phyloP scores from a whole-genome alignment of 116 monocot genomes.

The Dioscorea cayenensis region DNA sequence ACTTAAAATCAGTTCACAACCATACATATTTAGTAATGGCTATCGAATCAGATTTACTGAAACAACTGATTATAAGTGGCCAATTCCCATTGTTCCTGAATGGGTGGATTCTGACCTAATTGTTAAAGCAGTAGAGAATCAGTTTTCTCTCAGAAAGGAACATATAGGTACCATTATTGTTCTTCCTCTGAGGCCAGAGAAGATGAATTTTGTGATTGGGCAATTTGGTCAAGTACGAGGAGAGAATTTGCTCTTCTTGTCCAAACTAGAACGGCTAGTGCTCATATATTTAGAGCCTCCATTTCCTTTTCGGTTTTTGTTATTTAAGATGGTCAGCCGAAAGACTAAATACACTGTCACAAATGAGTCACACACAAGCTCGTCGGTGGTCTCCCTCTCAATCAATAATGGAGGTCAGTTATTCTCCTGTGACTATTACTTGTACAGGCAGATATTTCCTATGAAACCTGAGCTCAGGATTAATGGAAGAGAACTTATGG shows the following conservation, averaged over 20 bases:
- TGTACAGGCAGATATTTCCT: constrained; percentile 61
- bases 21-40: constrained; percentile 57
- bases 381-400: constrained; percentile 28
- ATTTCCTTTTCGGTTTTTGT: too few species aligned
- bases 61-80: constrained; percentile 10
- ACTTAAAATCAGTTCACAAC: constrained; percentile 39
- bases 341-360: constrained; percentile 17
- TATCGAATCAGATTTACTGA: constrained; percentile 44
- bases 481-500: neutral
- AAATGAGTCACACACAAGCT: constrained; percentile 34
- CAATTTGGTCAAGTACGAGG: constrained; percentile 42
- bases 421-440: constrained; percentile 37
- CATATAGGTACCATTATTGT: constrained; percentile 24
- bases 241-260: constrained; percentile 49
- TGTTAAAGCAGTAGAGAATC: too few species aligned
- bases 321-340: constrained; percentile 25
- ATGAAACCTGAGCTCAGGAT: constrained; percentile 34
- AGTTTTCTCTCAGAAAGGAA: neutral
- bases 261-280: constrained; percentile 32
- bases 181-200: constrained; percentile 44
- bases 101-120: constrained; percentile 28
- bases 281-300: too few species aligned
- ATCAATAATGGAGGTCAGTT: constrained; percentile 8
- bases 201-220: constrained; percentile 30
- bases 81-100: constrained; percentile 46